phyloP scores from a whole-genome alignment of 2,329 filamentous ascomycete genomes.

The Trichoderma harzianum region DNA sequence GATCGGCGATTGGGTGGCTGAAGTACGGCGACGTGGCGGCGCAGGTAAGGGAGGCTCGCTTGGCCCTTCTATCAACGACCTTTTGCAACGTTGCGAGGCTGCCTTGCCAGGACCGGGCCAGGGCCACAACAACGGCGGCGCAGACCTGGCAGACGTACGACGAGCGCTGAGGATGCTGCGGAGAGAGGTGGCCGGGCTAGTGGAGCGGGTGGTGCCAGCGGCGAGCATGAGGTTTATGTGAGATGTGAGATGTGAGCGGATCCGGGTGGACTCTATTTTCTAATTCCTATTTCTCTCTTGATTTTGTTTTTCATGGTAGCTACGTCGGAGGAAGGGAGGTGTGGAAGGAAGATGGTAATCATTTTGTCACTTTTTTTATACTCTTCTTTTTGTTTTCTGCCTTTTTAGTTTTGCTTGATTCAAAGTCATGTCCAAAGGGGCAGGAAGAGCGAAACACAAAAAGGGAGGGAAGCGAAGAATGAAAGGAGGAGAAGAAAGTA shows the following conservation, averaged over 20 bases:
- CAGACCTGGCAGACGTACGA: constrained; percentile 43
- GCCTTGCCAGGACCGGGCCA: constrained; percentile 40
- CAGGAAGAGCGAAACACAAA: neutral
- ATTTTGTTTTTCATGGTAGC: neutral
- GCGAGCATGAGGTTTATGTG: constrained; percentile 46
- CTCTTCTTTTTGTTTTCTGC: neutral
- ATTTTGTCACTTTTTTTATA: neutral
- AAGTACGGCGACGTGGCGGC: constrained; percentile 47
- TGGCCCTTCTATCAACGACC: constrained; percentile 45
- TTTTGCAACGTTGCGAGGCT: constrained; percentile 49
- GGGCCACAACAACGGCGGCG: constrained; percentile 43
- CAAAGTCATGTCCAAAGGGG: neutral
- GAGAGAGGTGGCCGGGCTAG: constrained; percentile 43
- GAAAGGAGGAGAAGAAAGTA: constrained; percentile 21
- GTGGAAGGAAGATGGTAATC: neutral
- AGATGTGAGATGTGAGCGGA: constrained; percentile 22
- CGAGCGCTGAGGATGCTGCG: constrained; percentile 41
- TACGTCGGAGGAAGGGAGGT: constrained; percentile 2
- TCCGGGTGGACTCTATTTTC: neutral
- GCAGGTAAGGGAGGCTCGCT: constrained; percentile 39
- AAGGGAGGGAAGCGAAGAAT: neutral
- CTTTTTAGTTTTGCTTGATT: neutral
- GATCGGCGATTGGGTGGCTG: constrained; percentile 48
- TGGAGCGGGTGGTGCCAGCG: constrained; percentile 41
- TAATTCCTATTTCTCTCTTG: neutral